A percentile compares a stretch with the other conserved stretches of the same genome.
Evolutionary conservation across 805 yeast genomes (phyloP).

Genomic region (Starmerella asiatica): DNA sequence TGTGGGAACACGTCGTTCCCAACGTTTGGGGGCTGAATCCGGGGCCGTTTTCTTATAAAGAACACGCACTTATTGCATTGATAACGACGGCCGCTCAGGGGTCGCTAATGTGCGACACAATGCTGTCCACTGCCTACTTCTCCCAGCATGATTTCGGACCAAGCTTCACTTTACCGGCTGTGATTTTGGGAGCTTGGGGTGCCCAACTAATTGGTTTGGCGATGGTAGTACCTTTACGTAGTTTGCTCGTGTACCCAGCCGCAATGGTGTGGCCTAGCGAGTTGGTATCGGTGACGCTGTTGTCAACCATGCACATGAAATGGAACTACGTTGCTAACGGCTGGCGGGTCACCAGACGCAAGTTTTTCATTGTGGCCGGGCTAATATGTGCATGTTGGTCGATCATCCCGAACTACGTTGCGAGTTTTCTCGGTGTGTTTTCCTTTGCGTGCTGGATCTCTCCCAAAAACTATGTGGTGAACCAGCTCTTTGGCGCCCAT

Average conservation of each 20-base stretch:
- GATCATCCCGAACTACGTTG: constrained; percentile 50
- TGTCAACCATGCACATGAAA: constrained; percentile 39
- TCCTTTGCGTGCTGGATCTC: constrained; percentile 52
- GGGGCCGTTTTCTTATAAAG: constrained; percentile 48
- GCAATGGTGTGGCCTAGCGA: constrained; percentile 58
- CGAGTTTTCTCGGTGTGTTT: constrained; percentile 45
- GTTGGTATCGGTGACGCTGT: constrained; percentile 45
- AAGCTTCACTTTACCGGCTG: constrained; percentile 38
- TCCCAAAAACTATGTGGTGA: constrained; percentile 44
- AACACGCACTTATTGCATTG: constrained; percentile 44
- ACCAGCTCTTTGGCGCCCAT: constrained; percentile 49
- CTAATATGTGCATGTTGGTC: constrained; percentile 36
- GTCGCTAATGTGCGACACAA: constrained; percentile 43
- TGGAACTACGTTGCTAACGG: constrained; percentile 42
- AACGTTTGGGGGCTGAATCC: constrained; percentile 36
- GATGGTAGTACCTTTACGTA: constrained; percentile 48
- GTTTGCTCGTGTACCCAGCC: constrained; percentile 47
- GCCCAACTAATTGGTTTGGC: constrained; percentile 58
- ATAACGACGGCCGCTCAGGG: constrained; percentile 30
- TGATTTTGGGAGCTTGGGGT: constrained; percentile 37
- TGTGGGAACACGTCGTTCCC: constrained; percentile 35
- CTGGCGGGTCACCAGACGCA: constrained; percentile 44
- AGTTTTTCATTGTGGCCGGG: constrained; percentile 35
- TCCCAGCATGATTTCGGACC: constrained; percentile 27
- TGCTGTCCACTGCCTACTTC: constrained; percentile 38